Conservation (phyloP, 208 protist genomes). For the Leishmania martiniquensis region DNA sequence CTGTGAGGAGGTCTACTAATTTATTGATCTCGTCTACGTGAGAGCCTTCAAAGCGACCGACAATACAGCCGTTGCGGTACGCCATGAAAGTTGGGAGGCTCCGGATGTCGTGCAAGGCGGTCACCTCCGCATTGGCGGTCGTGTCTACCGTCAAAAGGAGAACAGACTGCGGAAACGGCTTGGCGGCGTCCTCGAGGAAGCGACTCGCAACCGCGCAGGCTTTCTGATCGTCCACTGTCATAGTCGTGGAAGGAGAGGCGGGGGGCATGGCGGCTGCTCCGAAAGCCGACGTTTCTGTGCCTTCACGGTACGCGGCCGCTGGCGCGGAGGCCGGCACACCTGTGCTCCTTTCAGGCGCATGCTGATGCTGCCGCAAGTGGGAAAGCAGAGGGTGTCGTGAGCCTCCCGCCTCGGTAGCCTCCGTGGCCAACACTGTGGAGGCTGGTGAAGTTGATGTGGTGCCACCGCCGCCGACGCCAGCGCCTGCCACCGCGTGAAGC, state of each 20-base stretch:
- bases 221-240: constrained; percentile 30
- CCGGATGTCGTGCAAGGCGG: constrained; percentile 82
- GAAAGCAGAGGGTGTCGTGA: not conserved
- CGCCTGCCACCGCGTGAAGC: constrained; percentile 32
- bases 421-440: not conserved
- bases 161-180: constrained; percentile 15
- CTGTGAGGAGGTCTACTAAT: constrained; percentile 39
- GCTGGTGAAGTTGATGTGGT: not conserved
- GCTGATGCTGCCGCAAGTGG: not conserved
- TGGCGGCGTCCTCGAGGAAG: constrained; percentile 23
- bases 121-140: constrained; percentile 66
- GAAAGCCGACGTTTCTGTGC: not conserved
- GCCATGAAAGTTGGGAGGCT: constrained; percentile 89
- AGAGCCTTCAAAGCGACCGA: constrained; percentile 73
- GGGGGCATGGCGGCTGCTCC: not conserved
- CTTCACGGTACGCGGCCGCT: not conserved
- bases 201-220: constrained; percentile 30
- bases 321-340: not conserved
- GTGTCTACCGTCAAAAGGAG: constrained; percentile 81
- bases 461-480: not conserved
- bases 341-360: not conserved
- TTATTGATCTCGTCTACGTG: constrained; percentile 57
- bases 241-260: not conserved
- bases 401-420: not conserved
- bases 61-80: constrained; percentile 70